Conservation (phyloP, 73 alveolate species). For the Paramecium pentaurelia region DNA sequence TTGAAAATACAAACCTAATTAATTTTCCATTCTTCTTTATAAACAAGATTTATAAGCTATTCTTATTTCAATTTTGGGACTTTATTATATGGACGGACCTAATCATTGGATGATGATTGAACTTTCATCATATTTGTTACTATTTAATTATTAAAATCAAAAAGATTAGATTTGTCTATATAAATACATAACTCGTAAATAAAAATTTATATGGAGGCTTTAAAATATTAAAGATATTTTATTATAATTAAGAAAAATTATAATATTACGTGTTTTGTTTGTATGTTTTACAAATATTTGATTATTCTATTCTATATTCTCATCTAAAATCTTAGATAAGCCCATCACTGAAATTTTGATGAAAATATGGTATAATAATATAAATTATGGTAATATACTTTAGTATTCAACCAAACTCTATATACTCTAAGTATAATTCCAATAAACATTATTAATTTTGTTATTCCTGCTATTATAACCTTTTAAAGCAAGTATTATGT, state of each 20-base stretch:
- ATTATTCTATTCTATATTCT: background rate
- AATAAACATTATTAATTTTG: background rate
- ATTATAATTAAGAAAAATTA: background rate
- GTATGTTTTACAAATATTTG: background rate
- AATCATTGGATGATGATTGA: background rate
- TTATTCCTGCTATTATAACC: background rate
- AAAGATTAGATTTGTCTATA: background rate
- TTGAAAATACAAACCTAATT: background rate
- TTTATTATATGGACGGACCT: background rate
- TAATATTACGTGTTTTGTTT: background rate
- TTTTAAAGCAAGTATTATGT: background rate
- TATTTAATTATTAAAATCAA: background rate
- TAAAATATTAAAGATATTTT: background rate
- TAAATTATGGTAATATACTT: background rate
- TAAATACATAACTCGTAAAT: background rate
- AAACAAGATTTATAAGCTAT: background rate
- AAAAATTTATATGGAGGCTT: background rate
- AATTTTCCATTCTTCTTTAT: background rate
- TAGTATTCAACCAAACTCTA: too few species aligned
- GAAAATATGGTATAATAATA: background rate
- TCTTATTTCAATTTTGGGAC: background rate
- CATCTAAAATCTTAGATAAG: background rate
- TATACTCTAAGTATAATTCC: background rate
- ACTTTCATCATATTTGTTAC: background rate
- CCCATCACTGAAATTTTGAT: background rate